Base-by-base conservation (phyloP, 805 yeast species). In the Pichia scutulata region DNA sequence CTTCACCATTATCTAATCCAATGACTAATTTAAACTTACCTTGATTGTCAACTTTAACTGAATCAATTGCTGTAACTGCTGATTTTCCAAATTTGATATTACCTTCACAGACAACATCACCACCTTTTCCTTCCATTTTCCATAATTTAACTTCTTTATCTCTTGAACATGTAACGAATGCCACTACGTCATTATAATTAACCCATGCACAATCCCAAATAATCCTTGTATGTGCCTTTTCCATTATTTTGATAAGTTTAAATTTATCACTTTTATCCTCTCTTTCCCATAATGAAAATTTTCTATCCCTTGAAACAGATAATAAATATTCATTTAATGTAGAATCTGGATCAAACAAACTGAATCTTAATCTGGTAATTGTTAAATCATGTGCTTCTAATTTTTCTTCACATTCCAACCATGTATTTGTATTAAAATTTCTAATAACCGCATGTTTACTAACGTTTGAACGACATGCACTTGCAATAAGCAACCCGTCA, bases 121-220 rank as follows among this genome's bases (percentile, higher is more conserved):
- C 51, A 4, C 42, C 50, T 4, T 46, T 50, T 2, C 24, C 47
- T n/a, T 45, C 52, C 5, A 53, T 55, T 21, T 43, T 49, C 97
- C 97, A 89, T 7, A 82, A 59, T 62, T 86, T 87, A 47, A 90
- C 65, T 8, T 76, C 73, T 62, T 80, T 86, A 64, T 93, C 99
- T 65, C 99, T 78, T 1, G 96, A 84, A 0, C 82, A 92, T 0
- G 97, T 90, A n/a, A 86, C 61, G 60, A 92, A 90, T n/a, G 64
- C 63, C 13, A 58, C 56, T 3, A 50, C 37, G n/a, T 57, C 75
- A 3, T 60, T 70, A n/a, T 60, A 52, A 5, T 89, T 88, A 0
- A 82, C 70, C 96, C 97, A 93, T 39, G 86, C 78, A 63, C 92
- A 83, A 69, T 93, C 98, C 99, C 99, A 95, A 41, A 93, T 80